Base-by-base conservation (phyloP, 306 rosid genomes). In the Cercis canadensis region DNA sequence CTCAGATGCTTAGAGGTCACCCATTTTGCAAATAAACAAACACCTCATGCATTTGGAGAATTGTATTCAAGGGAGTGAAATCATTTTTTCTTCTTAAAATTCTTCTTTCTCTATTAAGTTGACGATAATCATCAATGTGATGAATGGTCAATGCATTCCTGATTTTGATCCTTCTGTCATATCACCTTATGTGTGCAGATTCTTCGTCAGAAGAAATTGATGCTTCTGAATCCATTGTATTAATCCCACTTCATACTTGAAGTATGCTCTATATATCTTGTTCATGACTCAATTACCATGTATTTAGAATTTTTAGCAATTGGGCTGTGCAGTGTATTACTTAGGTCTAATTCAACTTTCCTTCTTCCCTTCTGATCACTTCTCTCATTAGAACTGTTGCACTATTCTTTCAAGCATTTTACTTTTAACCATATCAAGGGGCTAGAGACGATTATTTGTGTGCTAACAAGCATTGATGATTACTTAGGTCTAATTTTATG, bases 261-360 rank as follows among this genome's bases (percentile, higher is more conserved):
- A 15, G 5, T 45, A 46, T 46, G 56, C 65, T 69, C 45, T 43
- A 39, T 40, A 21, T 8, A 7, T 53, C 40, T 67, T 32, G 62
- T 51, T 39, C 12, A 58, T 70, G 67, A 21, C 15, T 59, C 69
- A 60, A 37, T 59, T 49, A 19, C 24, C 59, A 57, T 8, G 63
- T 69, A 69, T 37, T 50, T 67, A 51, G 60, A 21, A 24, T 67
- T 18, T 57, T 70, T 55, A 51, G 61, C n/a, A 29, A 11, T n/a
- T n/a, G n/a, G n/a, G n/a, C n/a, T n/a, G n/a, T n/a, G n/a, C n/a
- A n/a, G n/a, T n/a, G n/a, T n/a, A n/a, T n/a, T n/a, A n/a, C n/a
- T n/a, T n/a, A n/a, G n/a, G n/a, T n/a, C n/a, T n/a, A n/a, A n/a
- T 24, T 55, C 3, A 1, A 0, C 33, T 55, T 29, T 24, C 11